Evolutionary conservation across 352 stramenopile species (phyloP).

Genomic region (Phytophthora tentaculata): DNA sequence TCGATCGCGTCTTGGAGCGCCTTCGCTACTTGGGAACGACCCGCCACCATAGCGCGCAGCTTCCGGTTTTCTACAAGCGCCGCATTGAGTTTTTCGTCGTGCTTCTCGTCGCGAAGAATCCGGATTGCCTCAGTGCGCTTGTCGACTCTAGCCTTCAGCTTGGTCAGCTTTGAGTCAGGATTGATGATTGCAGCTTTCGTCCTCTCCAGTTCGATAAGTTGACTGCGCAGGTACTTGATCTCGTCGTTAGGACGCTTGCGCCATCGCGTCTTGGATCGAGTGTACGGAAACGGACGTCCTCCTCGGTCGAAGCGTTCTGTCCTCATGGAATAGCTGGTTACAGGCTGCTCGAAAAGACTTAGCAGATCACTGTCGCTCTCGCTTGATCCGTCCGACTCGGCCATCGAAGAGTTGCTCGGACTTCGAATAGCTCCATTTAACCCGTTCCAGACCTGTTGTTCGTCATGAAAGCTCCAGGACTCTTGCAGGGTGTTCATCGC

Average conservation of each 20-base stretch:
- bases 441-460: background rate
- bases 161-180: background rate
- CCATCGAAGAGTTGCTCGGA: background rate
- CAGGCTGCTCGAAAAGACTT: conserved; percentile 19
- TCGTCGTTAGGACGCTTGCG: conserved; percentile 43
- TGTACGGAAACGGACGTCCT: conserved; percentile 30
- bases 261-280: conserved; percentile 30
- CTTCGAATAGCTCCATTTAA: background rate
- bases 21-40: conserved; percentile 14
- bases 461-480: background rate
- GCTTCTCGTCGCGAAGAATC: background rate
- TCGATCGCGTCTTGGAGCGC: conserved; percentile 21
- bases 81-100: background rate
- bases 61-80: conserved; percentile 22
- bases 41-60: conserved; percentile 15
- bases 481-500: conserved; percentile 12
- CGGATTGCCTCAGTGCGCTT: background rate
- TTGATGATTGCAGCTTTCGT: conserved; percentile 13
- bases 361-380: conserved; percentile 14
- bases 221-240: conserved; percentile 35
- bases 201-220: conserved; percentile 29
- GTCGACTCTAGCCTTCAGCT: background rate
- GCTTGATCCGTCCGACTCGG: conserved; percentile 20
- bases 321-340: background rate
- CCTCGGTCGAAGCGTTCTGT: conserved; percentile 4